Conservation (phyloP, 176 grass and related monocot genomes). For the Bromus sterilis region DNA sequence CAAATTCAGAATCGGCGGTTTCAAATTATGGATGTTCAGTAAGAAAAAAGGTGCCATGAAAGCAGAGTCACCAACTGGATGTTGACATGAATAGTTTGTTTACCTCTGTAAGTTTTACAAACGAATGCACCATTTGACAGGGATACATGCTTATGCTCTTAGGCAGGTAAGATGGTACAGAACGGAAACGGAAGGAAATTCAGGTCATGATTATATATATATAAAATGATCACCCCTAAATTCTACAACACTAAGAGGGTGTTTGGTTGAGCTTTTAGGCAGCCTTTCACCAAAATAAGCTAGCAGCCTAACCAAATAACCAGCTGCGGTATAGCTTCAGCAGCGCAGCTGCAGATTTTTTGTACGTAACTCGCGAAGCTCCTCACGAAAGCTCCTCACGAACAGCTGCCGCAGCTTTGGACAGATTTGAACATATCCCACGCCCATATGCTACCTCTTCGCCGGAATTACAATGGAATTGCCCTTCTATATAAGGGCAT, state of each 20-base stretch:
- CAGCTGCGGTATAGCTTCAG: too few relatives aligned
- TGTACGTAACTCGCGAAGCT: too few relatives aligned
- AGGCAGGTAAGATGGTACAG: background rate
- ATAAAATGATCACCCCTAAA: background rate
- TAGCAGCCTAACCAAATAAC: too few relatives aligned
- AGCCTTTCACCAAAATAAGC: too few relatives aligned
- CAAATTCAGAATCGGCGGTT: background rate
- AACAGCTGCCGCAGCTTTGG: too few relatives aligned
- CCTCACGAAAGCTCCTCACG: too few relatives aligned
- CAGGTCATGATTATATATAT: background rate
- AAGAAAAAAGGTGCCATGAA: background rate
- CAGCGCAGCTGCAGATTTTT: too few relatives aligned
- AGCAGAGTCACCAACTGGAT: constrained; percentile 18
- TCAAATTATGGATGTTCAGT: background rate
- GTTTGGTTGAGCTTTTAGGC: too few relatives aligned
- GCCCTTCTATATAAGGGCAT: too few relatives aligned
- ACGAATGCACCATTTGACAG: background rate
- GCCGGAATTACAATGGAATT: too few relatives aligned
- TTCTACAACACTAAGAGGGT: background rate
- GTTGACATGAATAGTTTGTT: background rate
- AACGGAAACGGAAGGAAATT: background rate
- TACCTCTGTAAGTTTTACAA: background rate
- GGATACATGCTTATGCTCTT: background rate
- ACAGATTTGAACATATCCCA: too few relatives aligned
- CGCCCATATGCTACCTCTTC: too few relatives aligned